Conservation (phyloP, 2,329 filamentous ascomycete genomes). For the Paracamarosporium sp. region DNA sequence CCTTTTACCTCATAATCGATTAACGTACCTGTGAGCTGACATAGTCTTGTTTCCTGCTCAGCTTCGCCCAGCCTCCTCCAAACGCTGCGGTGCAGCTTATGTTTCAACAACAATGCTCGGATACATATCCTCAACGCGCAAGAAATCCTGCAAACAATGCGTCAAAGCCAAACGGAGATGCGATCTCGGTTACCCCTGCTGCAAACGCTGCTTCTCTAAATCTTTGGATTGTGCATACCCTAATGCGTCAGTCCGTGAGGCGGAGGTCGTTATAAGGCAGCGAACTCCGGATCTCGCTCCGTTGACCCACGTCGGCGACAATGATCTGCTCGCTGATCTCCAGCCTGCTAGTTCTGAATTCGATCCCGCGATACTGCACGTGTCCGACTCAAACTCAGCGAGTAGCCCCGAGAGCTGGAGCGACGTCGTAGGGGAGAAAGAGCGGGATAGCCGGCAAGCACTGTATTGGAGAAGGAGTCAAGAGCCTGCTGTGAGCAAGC, state of each 20-base stretch:
- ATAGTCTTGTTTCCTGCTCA: not conserved
- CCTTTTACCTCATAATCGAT: not conserved
- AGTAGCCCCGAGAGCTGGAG: conserved; percentile 20
- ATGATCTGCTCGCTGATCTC: not conserved
- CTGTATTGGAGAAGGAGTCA: not conserved
- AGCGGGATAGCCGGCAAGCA: not conserved
- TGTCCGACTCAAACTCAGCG: not conserved
- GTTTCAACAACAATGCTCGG: conserved; percentile 26
- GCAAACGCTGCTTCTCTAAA: conserved; percentile 35
- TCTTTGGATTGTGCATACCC: conserved; percentile 36
- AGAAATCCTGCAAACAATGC: conserved; percentile 37
- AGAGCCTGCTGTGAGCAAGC: not conserved
- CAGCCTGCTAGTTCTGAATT: not conserved
- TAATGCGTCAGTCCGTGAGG: conserved; percentile 26
- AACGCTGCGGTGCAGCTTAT: not conserved
- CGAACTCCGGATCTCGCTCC: conserved; percentile 24
- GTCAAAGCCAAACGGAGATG: conserved; percentile 39
- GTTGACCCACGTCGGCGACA: conserved; percentile 7
- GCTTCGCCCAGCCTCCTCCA: not conserved
- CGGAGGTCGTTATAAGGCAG: conserved; percentile 34
- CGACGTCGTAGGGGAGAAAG: not conserved
- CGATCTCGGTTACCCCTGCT: conserved; percentile 38
- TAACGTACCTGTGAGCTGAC: not conserved
- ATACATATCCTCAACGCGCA: conserved; percentile 40
- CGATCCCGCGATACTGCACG: conserved; percentile 3